These are phyloP conservation scores for Naematelia aurantialba DNA, from an alignment of 768 basidiomycete species.

Conservation along the genomic window DNA sequence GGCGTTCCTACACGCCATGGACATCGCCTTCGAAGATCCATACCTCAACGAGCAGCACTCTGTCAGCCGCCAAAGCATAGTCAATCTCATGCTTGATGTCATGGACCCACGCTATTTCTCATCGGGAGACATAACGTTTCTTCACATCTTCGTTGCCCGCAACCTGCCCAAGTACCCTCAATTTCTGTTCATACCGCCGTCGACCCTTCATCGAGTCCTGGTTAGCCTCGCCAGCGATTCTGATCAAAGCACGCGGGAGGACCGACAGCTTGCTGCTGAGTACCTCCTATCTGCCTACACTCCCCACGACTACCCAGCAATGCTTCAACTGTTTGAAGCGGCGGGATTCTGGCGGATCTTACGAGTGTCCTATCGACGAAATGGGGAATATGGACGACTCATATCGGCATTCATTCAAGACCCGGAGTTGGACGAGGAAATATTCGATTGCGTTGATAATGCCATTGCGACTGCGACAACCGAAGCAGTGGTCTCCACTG, in stretches of 20 bases:
- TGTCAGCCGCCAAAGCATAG: conserved; percentile 72
- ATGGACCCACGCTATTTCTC: conserved; percentile 36
- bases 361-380: conserved; percentile 71
- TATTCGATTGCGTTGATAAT: conserved; percentile 66
- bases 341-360: conserved; percentile 92
- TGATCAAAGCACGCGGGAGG: conserved; percentile 77
- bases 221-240: conserved; percentile 70
- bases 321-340: conserved; percentile 66
- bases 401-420: conserved; percentile 73
- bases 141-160: conserved; percentile 92
- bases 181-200: conserved; percentile 63
- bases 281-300: conserved; percentile 87
- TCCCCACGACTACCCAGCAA: conserved; percentile 68
- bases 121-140: conserved; percentile 64
- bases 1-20: conserved; percentile 85
- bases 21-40: conserved; percentile 89
- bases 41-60: conserved; percentile 75
- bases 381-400: conserved; percentile 70
- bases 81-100: conserved; percentile 80
- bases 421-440: conserved; percentile 55
- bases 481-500: conserved; percentile 40
- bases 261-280: conserved; percentile 90
- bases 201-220: conserved; percentile 69
- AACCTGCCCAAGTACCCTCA: conserved; percentile 97
- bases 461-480: conserved; percentile 52